Base-by-base conservation (phyloP, 2,329 filamentous ascomycete species). In the Aspergillus aculeatinus region DNA sequence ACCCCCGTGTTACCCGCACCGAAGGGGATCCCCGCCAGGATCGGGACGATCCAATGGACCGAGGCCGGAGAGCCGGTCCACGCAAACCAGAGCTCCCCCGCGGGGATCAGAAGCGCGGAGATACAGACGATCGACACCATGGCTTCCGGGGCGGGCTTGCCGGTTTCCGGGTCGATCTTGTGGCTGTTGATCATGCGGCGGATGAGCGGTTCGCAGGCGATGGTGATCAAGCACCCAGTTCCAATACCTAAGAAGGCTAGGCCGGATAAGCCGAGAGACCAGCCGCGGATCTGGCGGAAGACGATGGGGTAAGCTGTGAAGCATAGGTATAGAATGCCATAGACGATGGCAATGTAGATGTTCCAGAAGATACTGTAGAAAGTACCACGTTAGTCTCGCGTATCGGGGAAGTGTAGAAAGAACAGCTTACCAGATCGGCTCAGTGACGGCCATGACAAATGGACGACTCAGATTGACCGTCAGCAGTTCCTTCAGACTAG, bases 301-400 rank as follows among this genome's bases (percentile, higher is more conserved):
- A 96, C 89, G 60, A 96, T 89, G 0, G 92, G 92, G 73, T 96
- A 96, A 12, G 91, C 91, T 16, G 96, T 89, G 78, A 96, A 96
- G 76, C 91, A 96, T 33, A 96, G 86, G 70, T 95, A 95, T 1
- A 97, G 81, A 47, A 96, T 92, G 19, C 87, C 90, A 73, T 96
- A 96, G 39, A 96, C 86, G 44, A 96, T 79, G 0, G 90, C 85
- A 63, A 89, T 85, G 66, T 89, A 89, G 35, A 87, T 73, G 68
- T 89, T 85, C 87, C 87, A 94, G 72, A 87, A 87, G 31, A 93
- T 89, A 79, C 87, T 89, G 59, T 21, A 58, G 23, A n/a, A 23
- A 11, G 12, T 10, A n/a, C 27, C 21, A 44, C 31, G 12, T 35
- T 19, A 51, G 61, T 63, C 10, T 48, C 21, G n/a, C 16, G 44